phyloP scores from a whole-genome alignment of 108 stramenopile genomes.

The Cyclotella atomus region DNA sequence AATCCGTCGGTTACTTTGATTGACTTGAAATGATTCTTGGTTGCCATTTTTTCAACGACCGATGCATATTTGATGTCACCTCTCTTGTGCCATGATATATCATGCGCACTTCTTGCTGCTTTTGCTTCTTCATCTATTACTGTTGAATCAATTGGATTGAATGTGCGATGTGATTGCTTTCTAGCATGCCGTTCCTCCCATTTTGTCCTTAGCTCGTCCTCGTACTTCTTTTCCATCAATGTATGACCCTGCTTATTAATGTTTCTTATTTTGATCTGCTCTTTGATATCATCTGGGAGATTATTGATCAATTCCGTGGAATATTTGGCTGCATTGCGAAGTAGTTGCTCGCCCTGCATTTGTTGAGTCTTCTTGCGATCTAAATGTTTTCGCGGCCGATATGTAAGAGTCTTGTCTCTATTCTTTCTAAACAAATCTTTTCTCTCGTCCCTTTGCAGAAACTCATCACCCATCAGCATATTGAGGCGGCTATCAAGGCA shows the following conservation, averaged over 20 bases:
- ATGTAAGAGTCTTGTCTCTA: not conserved
- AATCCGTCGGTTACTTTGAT: not conserved
- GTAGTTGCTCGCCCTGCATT: slow-evolving; percentile 14
- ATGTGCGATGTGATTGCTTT: not conserved
- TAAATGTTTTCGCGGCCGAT: not conserved
- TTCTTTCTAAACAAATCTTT: not conserved
- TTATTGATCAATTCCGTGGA: not conserved
- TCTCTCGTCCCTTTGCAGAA: not conserved
- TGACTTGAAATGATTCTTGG: not conserved
- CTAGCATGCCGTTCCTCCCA: not conserved
- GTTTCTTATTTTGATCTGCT: not conserved
- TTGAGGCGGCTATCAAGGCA: not conserved
- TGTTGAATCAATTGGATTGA: not conserved
- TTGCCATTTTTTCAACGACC: slow-evolving; percentile 5
- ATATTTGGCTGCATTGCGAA: not conserved
- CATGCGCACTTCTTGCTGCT: not conserved
- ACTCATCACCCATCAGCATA: not conserved
- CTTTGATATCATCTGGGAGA: slow-evolving; percentile 1
- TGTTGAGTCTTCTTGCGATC: slow-evolving; percentile 12
- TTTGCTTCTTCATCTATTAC: not conserved
- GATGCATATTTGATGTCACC: slow-evolving; percentile 1
- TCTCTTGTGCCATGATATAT: not conserved
- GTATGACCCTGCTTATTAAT: not conserved
- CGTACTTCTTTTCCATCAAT: not conserved
- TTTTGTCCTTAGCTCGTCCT: not conserved